A percentile compares a stretch with the other conserved stretches of the same genome.
Conservation (phyloP, 169 alveolate genomes). For the Plasmodium malariae region DNA sequence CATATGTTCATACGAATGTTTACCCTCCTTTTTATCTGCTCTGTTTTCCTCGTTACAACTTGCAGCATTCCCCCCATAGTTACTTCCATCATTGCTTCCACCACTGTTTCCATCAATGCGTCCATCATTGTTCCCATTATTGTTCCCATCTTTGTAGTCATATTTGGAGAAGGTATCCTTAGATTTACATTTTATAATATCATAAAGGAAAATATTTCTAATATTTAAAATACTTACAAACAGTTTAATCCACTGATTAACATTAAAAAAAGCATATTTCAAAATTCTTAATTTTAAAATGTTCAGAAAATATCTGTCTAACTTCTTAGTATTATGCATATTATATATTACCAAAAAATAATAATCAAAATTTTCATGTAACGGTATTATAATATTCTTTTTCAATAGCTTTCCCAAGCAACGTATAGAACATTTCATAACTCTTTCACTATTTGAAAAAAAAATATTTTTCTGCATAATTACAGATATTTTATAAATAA, state of each 20-base stretch:
- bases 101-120: too few relatives aligned
- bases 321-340: slow-evolving; percentile 1
- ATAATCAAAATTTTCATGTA: slow-evolving; percentile 73
- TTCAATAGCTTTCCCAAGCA: slow-evolving; percentile 27
- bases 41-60: too few relatives aligned
- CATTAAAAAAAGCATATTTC: slow-evolving; percentile 34
- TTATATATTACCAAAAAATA: slow-evolving; percentile 44
- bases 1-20: slow-evolving; percentile 12
- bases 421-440: slow-evolving; percentile 12
- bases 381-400: slow-evolving; percentile 23
- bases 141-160: neutral
- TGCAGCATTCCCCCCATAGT: too few relatives aligned
- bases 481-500: slow-evolving; percentile 31
- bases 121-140: too few relatives aligned
- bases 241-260: slow-evolving; percentile 36
- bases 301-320: slow-evolving; percentile 3
- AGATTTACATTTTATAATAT: slow-evolving; percentile 27
- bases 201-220: slow-evolving; percentile 41
- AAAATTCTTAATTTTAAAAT: slow-evolving; percentile 49
- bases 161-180: slow-evolving; percentile 20
- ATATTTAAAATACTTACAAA: slow-evolving; percentile 40
- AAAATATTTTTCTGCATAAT: slow-evolving; percentile 55
- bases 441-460: slow-evolving; percentile 7
- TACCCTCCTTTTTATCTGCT: too few relatives aligned
- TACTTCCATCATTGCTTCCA: too few relatives aligned